These are phyloP conservation scores for Trypanosoma scelopori DNA, from an alignment of 208 protist species.

Conservation along the genomic window DNA sequence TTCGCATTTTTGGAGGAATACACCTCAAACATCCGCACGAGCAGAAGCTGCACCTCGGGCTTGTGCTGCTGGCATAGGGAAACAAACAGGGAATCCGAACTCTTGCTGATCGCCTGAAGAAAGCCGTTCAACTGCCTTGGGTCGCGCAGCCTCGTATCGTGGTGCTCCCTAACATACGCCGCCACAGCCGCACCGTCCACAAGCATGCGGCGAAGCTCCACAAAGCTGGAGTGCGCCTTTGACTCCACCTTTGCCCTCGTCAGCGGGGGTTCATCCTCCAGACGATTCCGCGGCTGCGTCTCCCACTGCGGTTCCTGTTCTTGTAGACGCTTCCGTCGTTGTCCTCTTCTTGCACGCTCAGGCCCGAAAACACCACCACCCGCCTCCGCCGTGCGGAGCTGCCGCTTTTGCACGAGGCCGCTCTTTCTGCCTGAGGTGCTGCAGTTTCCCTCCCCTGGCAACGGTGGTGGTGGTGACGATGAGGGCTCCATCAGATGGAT, in stretches of 20 bases:
- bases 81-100: constrained; percentile 45
- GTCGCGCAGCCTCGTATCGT: constrained; percentile 44
- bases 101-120: constrained; percentile 67
- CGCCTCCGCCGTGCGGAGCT: too few species aligned
- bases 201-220: constrained; percentile 42
- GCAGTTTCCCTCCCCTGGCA: too few species aligned
- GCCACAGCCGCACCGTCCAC: constrained; percentile 50
- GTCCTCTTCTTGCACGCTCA: too few species aligned
- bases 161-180: constrained; percentile 54
- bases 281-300: too few species aligned
- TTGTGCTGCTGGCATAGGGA: constrained; percentile 55
- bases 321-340: neutral
- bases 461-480: too few species aligned
- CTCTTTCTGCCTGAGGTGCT: too few species aligned
- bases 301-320: neutral
- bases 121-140: constrained; percentile 63
- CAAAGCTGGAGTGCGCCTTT: constrained; percentile 63
- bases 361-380: too few species aligned
- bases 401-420: too few species aligned
- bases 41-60: constrained; percentile 40
- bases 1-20: constrained; percentile 38
- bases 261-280: neutral
- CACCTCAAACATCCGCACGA: constrained; percentile 66
- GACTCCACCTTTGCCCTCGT: constrained; percentile 25
- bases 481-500: too few species aligned